A percentile compares a stretch with the other conserved stretches of the same genome.
Conservation (phyloP, 73 alveolate genomes). For the Paramecium caudatum region DNA sequence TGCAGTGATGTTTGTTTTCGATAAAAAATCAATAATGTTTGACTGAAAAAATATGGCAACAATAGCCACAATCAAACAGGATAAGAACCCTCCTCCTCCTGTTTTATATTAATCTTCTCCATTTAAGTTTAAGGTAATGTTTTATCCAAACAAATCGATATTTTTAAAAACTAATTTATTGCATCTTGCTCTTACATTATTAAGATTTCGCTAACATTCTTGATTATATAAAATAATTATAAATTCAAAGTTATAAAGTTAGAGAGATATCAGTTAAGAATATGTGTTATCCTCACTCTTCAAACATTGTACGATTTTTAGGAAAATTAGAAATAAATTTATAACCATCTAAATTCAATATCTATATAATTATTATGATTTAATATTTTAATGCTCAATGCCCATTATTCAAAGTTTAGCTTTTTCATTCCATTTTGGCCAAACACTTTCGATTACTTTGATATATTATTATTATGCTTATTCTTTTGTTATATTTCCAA, state of each 20-base stretch:
- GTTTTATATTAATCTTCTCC: slow-evolving; percentile 59
- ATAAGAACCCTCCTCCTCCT: slow-evolving; percentile 46
- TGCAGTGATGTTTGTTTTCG: slow-evolving; percentile 33
- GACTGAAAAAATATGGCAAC: slow-evolving; percentile 49
- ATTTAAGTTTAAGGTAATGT: slow-evolving; percentile 5
- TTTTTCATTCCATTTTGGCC: slow-evolving; percentile 77
- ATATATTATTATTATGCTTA: slow-evolving; percentile 84
- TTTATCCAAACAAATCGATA: slow-evolving; percentile 49
- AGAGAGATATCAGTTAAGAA: too few species aligned
- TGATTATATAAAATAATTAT: slow-evolving; percentile 3
- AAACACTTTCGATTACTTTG: slow-evolving; percentile 75
- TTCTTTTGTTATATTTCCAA: slow-evolving; percentile 83
- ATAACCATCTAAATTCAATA: too few species aligned
- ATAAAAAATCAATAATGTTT: slow-evolving; percentile 1
- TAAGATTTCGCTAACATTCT: slow-evolving; percentile 57
- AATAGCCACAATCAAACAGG: slow-evolving; percentile 41
- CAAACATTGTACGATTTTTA: too few species aligned
- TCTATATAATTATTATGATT: too few species aligned
- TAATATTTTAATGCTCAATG: too few species aligned
- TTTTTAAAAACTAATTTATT: slow-evolving; percentile 33
- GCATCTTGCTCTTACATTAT: slow-evolving; percentile 1
- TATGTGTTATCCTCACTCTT: too few species aligned
- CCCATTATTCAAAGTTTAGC: slow-evolving; percentile 58
- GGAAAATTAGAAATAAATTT: too few species aligned
- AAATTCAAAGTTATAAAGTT: too few species aligned